Evolutionary conservation across 768 basidiomycete species (phyloP), one percentile per base, ranked within the genome.

Genomic region (Suillus paluster): DNA sequence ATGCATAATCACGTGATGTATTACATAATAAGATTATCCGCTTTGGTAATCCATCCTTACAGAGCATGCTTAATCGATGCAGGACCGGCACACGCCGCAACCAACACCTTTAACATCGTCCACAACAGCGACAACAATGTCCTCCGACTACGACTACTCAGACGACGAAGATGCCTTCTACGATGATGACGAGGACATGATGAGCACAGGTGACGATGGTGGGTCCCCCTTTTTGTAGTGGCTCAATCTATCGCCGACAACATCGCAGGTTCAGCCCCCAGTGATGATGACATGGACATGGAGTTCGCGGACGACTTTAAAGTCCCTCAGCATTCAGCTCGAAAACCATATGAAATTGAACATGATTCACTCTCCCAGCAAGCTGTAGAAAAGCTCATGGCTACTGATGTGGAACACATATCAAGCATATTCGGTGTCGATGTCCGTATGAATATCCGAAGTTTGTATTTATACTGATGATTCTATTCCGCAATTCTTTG

Each of bases 391-490:
- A 85, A 83, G 65, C 84, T 87, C 67, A 94, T 97, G 86, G 79
- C 81, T 62, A 73, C 79, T 58, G 93, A 96, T 69, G 80, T 95
- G 48, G 91, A 92, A n/a, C 87, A 95, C 74, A 91, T 98, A 63
- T 85, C 88, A 67, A 87, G 88, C 23, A 90, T 99, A 66, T 88
- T 96, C 36, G 93, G 94, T 30, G 89, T 96, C 55, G 91, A 97
- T 63, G 95, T 96, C 71, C 74, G 94, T 85, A 9, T n/a, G 36
- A 25, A 39, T 55, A 33, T 41, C 55, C 41, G 58, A n/a, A 38
- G 56, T 58, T 44, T 55, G 11, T 21, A n/a, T 52, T 41, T 55
- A 46, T 61, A 49, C 44, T 58, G 48, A 41, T 56, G 27, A 12
- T 54, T n/a, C 27, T 58, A 44, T 63, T 46, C 45, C 57, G 45